A percentile compares a stretch with the other conserved stretches of the same genome.
Evolutionary conservation across 768 basidiomycete genomes (phyloP).

Genomic region (Auriscalpium vulgare): DNA sequence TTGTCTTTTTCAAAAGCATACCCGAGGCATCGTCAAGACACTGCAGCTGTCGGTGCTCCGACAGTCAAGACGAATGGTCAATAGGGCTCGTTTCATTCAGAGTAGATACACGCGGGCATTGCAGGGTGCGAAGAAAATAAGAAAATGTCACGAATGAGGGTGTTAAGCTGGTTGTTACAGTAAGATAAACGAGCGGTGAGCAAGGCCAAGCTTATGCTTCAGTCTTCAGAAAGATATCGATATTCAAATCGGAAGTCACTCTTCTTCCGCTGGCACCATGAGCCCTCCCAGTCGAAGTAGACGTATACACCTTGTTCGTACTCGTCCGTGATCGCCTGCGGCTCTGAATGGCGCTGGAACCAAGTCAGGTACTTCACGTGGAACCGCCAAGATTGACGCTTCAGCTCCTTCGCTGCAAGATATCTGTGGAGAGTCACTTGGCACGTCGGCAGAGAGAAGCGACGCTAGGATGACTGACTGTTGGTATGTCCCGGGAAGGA

Average conservation of each 20-base stretch:
- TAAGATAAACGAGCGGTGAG: background rate
- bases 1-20: too few species aligned
- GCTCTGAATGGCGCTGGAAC: conserved; percentile 98
- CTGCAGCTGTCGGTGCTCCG: too few species aligned
- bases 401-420: conserved; percentile 93
- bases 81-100: too few species aligned
- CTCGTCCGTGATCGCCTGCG: conserved; percentile 97
- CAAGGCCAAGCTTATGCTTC: conserved; percentile 13
- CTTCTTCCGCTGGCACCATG: conserved; percentile 98
- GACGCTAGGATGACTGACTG: conserved; percentile 50
- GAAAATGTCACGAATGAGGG: background rate
- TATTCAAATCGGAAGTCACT: conserved; percentile 97
- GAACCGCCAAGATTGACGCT: conserved; percentile 97
- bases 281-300: conserved; percentile 99
- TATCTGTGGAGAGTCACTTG: conserved; percentile 42
- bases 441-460: background rate
- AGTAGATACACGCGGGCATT: background rate
- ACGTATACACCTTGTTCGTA: conserved; percentile 99
- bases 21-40: too few species aligned
- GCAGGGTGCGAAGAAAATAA: background rate
- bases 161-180: background rate
- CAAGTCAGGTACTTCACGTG: conserved; percentile 99
- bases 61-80: too few species aligned
- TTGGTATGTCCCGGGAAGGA: conserved; percentile 93
- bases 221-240: conserved; percentile 90